Percentiles rank a stretch among this genome's conserved stretches.
phyloP scores from a whole-genome alignment of 2,329 filamentous ascomycete species.

The Cylindrodendrum hubeiense region DNA sequence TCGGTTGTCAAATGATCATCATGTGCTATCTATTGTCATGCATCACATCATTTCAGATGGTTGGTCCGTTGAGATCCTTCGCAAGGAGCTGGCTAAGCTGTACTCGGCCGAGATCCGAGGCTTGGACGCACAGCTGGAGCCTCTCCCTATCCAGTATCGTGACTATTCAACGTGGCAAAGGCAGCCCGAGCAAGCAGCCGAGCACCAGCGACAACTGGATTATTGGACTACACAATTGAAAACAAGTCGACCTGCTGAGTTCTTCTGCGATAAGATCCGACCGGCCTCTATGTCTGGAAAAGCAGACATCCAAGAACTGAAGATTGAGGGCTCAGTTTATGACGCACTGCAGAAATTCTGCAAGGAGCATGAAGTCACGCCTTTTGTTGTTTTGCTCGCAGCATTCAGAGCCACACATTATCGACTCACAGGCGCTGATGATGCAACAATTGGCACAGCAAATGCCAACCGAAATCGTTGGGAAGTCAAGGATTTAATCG shows the following conservation, averaged over 20 bases:
- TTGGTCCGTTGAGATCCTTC: conserved; percentile 35
- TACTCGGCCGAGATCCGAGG: conserved; percentile 23
- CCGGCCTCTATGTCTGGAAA: conserved; percentile 29
- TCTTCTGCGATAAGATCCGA: conserved; percentile 17
- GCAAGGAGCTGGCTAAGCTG: conserved; percentile 14
- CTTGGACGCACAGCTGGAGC: conserved; percentile 22
- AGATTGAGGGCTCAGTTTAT: conserved; percentile 23
- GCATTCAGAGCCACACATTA: conserved; percentile 42
- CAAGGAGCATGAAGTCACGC: conserved; percentile 10
- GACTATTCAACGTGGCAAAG: conserved; percentile 33
- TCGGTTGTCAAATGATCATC: conserved; percentile 23
- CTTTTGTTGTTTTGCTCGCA: conserved; percentile 28
- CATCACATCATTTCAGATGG: conserved; percentile 47
- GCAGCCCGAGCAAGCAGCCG: not conserved
- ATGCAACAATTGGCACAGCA: conserved; percentile 37
- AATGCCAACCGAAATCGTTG: conserved; percentile 34
- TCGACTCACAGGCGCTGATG: conserved; percentile 37
- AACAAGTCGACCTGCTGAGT: conserved; percentile 24
- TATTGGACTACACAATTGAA: conserved; percentile 23
- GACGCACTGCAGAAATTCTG: conserved; percentile 24
- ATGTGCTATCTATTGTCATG: conserved; percentile 44
- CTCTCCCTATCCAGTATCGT: conserved; percentile 40
- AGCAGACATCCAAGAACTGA: conserved; percentile 14
- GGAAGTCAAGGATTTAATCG: conserved; percentile 36
- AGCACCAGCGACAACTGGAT: conserved; percentile 11